A percentile compares a stretch with the other conserved stretches of the same genome.
These are phyloP conservation scores for Cryoendolithus antarcticus DNA, from an alignment of 2,329 filamentous ascomycete genomes.

Conservation along the genomic window DNA sequence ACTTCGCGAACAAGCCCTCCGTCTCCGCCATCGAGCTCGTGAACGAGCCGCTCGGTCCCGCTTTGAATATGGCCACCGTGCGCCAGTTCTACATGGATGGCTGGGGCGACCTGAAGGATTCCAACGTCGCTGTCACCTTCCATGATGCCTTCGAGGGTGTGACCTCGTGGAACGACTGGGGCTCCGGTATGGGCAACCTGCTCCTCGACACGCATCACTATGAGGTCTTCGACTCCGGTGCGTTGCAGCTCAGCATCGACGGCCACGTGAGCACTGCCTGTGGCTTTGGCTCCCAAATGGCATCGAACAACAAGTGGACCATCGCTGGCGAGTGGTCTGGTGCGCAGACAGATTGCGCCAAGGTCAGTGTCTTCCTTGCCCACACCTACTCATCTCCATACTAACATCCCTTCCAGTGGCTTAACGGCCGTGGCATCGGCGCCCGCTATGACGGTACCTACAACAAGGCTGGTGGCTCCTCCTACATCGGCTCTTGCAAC, in stretches of 20 bases:
- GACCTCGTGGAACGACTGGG: slow-evolving; percentile 48
- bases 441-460: slow-evolving; percentile 49
- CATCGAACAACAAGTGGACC: slow-evolving; percentile 28
- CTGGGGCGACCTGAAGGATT: slow-evolving; percentile 28
- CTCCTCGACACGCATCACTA: slow-evolving; percentile 56
- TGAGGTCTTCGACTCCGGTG: slow-evolving; percentile 44
- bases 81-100: slow-evolving; percentile 45
- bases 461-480: slow-evolving; percentile 35
- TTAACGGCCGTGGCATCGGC: slow-evolving; percentile 45
- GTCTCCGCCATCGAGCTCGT: slow-evolving; percentile 35
- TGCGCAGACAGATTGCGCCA: slow-evolving; percentile 43
- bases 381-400: slow-evolving; percentile 38
- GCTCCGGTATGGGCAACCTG: slow-evolving; percentile 29
- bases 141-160: slow-evolving; percentile 45
- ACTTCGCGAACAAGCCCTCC: slow-evolving; percentile 27
- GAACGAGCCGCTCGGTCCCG: slow-evolving; percentile 37
- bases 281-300: slow-evolving; percentile 34
- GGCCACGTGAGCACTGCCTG: slow-evolving; percentile 40
- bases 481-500: slow-evolving; percentile 43
- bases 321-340: slow-evolving; percentile 38
- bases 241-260: slow-evolving; percentile 32
- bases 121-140: slow-evolving; percentile 37
- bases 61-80: slow-evolving; percentile 32
- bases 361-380: slow-evolving; percentile 12
- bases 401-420: slow-evolving; percentile 42